Evolutionary conservation across 805 yeast genomes (phyloP), one percentile per base, ranked within the genome.

Genomic region (Pichia exigua): DNA sequence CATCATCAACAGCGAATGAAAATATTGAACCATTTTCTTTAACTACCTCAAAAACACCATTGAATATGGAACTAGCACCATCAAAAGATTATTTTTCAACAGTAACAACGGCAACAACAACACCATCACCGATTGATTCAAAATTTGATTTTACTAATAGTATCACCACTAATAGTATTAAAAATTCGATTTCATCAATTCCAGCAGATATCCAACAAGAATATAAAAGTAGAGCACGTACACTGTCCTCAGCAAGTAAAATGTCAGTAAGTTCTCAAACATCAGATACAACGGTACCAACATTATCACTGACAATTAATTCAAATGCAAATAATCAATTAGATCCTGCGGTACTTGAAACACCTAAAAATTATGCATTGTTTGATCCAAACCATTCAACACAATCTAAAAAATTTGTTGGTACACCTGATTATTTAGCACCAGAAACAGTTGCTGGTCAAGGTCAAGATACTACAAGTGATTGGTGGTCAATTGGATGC

Each of bases 401-500:
- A 1, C 79, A 77, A 48, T 71, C 75, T 26, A 78, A 82, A 59
- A 78, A 77, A 55, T 91, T 92, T 61, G 96, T 90, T 32, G 99
- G 99, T 0, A 94, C 99, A 0, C 99, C 99, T 0, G 99, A 94
- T 65, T 94, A 94, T 66, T 76, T 95, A 41, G 95, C 99, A 0
- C 99, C 99, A 0, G 99, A 94, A 64, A 91, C 97, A 0, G 89
- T 94, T 55, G 73, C 77, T 42, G 98, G 97, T 41, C 73, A 76
- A 1, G 85, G 87, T 0, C 97, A 92, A 64, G 87, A 83, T 54
- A 90, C 82, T 56, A 78, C 83, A 56, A 82, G 92, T n/a, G 97
- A 91, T 70, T 91, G 99, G 99, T 94, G 99, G 99, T 88, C 98
- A 2, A 79, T 92, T 35, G 99, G 99, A 0, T 92, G 98, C 66